A percentile compares a stretch with the other conserved stretches of the same genome.
Evolutionary conservation across 768 basidiomycete species (phyloP).

Genomic region (Mycena alexandri): DNA sequence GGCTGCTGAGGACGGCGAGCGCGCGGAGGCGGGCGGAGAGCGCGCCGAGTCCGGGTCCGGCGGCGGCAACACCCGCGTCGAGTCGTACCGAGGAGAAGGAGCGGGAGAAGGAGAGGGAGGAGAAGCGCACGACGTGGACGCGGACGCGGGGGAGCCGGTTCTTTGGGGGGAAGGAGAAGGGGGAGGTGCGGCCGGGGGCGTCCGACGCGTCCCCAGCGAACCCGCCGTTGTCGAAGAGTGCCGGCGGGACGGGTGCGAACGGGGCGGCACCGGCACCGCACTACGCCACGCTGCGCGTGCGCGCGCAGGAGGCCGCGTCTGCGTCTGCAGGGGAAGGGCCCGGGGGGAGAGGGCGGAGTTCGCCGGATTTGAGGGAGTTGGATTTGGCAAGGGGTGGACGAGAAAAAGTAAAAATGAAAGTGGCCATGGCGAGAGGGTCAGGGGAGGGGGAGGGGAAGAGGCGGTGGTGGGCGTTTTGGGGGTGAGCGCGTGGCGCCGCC

Average conservation of each 20-base stretch:
- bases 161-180: conserved; percentile 23
- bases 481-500: no score
- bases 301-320: no score
- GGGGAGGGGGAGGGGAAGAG: background rate
- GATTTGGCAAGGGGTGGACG: background rate
- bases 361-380: conserved; percentile 23
- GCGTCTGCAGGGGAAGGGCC: no score
- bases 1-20: no score
- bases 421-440: no score
- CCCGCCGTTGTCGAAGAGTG: no score
- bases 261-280: background rate
- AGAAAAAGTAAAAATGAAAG: no score
- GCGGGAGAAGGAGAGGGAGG: no score
- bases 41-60: background rate
- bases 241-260: background rate
- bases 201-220: background rate
- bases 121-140: conserved; percentile 8
- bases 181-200: background rate
- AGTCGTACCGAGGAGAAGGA: no score
- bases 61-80: no score
- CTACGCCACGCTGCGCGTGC: background rate
- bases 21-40: conserved; percentile 22
- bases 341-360: conserved; percentile 8
- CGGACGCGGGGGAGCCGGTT: conserved; percentile 12
- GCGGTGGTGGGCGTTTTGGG: conserved; percentile 32